These are phyloP conservation scores for Stentor roeselii DNA, from an alignment of 73 alveolate genomes.

Conservation along the genomic window DNA sequence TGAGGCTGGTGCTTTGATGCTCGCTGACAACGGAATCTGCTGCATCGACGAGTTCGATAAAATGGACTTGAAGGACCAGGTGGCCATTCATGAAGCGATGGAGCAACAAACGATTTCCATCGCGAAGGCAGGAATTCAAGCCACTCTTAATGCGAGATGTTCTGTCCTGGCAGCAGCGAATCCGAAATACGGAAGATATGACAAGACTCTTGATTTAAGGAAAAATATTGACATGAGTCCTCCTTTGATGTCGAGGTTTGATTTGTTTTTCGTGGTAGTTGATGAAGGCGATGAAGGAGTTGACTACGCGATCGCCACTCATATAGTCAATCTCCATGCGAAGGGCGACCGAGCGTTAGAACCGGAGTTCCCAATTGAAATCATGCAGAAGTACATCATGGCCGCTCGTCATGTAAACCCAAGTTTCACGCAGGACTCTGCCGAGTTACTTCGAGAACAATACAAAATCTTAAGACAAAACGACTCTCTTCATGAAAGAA, in stretches of 20 bases:
- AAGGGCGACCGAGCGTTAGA: slow-evolving; percentile 48
- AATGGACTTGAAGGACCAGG: slow-evolving; percentile 98
- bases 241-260: slow-evolving; percentile 99
- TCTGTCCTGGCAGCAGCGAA: slow-evolving; percentile 98
- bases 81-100: slow-evolving; percentile 99
- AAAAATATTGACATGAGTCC: slow-evolving; percentile 94
- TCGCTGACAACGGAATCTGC: slow-evolving; percentile 99
- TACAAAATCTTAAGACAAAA: slow-evolving; percentile 82
- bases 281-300: slow-evolving; percentile 84
- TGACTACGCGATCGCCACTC: slow-evolving; percentile 83
- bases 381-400: slow-evolving; percentile 83
- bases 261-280: slow-evolving; percentile 90
- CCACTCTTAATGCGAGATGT: slow-evolving; percentile 88
- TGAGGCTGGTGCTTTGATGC: slow-evolving; percentile 99
- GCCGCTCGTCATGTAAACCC: slow-evolving; percentile 94
- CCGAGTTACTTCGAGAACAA: slow-evolving; percentile 72
- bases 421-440: slow-evolving; percentile 88
- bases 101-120: slow-evolving; percentile 99
- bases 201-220: slow-evolving; percentile 86
- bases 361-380: slow-evolving; percentile 76
- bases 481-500: slow-evolving; percentile 73
- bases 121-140: slow-evolving; percentile 91
- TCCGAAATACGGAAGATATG: slow-evolving; percentile 96
- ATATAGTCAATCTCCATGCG: slow-evolving; percentile 85
- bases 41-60: slow-evolving; percentile 99